Base-by-base conservation (phyloP, 768 basidiomycete species). In the Amanita jacksonii region DNA sequence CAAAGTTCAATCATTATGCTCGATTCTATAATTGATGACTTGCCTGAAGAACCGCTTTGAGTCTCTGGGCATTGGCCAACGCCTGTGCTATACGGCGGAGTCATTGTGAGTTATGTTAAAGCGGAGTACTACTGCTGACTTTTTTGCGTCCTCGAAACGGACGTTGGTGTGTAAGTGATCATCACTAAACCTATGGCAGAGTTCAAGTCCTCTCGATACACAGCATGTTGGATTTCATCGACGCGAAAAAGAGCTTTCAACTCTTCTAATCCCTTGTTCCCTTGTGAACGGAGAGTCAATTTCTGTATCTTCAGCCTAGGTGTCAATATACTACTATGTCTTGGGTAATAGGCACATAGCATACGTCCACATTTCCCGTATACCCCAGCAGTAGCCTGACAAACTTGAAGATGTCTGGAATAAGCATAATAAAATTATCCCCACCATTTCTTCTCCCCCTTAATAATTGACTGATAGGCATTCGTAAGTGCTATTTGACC, bases 261-360 rank as follows among this genome's bases (percentile, higher is more conserved):
- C 10, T 38, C 44, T 30, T 38, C 44, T 15, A 45, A 20, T 15
- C 44, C 44, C 3, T 45, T 18, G 36, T 19, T 27, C 35, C 44
- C 44, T 23, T 23, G 25, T 24, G 36, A 37, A 31, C 27, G 12
- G 28, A 45, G 25, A 13, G 20, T 19, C 44, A 45, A 22, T n/a
- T n/a, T 3, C 8, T 32, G 19, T 15, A 45, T 24, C 44, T 45
- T 12, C 30, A 15, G 10, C 15, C 8, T n/a, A 13, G 20, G 6
- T 16, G 23, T 15, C 10, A 5, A 19, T 45, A 16, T 16, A 10
- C 8, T 27, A 44, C 8, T 16, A 19, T n/a, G 8, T 18, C 15
- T 15, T 13, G 27, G 15, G 4, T 12, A 30, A 19, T 18, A 15
- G n/a, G n/a, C n/a, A n/a, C n/a, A n/a, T 9, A 1, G 3, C 36